Percentiles rank a stretch among this genome's conserved stretches.
Conservation (phyloP, 805 yeast genomes). For the Tanozyma kutaoensis region DNA sequence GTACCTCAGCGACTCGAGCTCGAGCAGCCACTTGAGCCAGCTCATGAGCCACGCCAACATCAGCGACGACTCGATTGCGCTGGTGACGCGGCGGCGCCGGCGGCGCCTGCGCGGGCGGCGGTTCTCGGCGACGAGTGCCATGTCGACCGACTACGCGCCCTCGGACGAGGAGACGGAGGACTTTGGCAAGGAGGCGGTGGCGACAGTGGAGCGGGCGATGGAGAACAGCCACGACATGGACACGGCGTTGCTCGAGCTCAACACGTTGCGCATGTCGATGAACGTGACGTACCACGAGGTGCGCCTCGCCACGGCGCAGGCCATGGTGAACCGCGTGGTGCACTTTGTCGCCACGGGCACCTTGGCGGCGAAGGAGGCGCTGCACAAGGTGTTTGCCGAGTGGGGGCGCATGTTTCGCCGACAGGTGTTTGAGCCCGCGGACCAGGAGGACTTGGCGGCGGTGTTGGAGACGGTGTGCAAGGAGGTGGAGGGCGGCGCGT, state of each 20-base stretch:
- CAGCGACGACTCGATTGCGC: conserved; percentile 47
- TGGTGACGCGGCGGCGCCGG: conserved; percentile 26
- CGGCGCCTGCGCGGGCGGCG: conserved; percentile 15
- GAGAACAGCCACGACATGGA: conserved; percentile 88
- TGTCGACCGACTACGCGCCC: conserved; percentile 33
- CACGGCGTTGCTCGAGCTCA: conserved; percentile 83
- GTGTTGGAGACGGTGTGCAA: conserved; percentile 34
- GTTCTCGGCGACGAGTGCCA: conserved; percentile 18
- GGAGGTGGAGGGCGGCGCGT: conserved; percentile 17
- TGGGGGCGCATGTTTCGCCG: conserved; percentile 80
- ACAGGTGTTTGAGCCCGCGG: conserved; percentile 73
- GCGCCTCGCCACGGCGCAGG: conserved; percentile 63
- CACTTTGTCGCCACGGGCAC: conserved; percentile 72
- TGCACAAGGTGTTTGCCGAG: conserved; percentile 55
- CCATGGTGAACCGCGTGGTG: conserved; percentile 55
- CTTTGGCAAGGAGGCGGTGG: conserved; percentile 82
- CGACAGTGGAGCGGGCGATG: conserved; percentile 84
- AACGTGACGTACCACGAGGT: conserved; percentile 92
- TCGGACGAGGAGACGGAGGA: conserved; percentile 48
- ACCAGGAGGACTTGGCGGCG: conserved; percentile 59
- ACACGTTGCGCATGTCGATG: conserved; percentile 95
- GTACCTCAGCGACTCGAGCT: conserved; percentile 20
- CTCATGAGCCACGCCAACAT: conserved; percentile 33
- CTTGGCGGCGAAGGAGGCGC: conserved; percentile 62
- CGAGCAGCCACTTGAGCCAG: conserved; percentile 30